Conservation (phyloP, 306 rosid genomes). For the Ormosia semicastrata region DNA sequence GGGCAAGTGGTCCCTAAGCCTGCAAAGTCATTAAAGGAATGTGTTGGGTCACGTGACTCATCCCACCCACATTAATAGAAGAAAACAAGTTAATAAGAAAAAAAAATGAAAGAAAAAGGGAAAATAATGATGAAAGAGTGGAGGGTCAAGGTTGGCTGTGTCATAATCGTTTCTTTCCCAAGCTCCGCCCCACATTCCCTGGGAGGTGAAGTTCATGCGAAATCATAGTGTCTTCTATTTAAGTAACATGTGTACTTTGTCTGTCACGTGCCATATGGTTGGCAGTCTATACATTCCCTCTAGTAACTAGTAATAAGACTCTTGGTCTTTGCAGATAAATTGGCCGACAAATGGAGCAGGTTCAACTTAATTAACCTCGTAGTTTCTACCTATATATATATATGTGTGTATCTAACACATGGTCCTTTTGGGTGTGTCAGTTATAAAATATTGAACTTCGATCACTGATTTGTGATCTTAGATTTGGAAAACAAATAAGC, state of each 20-base stretch:
- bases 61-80: neutral
- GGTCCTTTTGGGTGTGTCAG: neutral
- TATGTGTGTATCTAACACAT: neutral
- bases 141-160: neutral
- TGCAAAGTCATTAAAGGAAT: neutral
- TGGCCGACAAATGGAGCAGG: neutral
- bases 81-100: neutral
- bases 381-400: neutral
- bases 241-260: conserved; percentile 34
- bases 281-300: neutral
- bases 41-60: conserved; percentile 36
- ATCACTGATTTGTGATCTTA: neutral
- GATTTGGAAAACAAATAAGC: neutral
- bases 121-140: neutral
- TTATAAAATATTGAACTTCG: neutral
- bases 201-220: conserved; percentile 36
- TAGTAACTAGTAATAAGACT: neutral
- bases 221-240: conserved; percentile 52
- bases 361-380: neutral
- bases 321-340: neutral
- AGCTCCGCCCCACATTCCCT: conserved; percentile 32
- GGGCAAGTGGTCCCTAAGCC: conserved; percentile 36
- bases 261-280: conserved; percentile 32
- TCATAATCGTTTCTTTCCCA: conserved; percentile 26
- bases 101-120: too few species aligned